These are phyloP conservation scores for Paragyromitra xinjiangensis DNA, from an alignment of 495 filamentous ascomycete genomes.

Conservation along the genomic window DNA sequence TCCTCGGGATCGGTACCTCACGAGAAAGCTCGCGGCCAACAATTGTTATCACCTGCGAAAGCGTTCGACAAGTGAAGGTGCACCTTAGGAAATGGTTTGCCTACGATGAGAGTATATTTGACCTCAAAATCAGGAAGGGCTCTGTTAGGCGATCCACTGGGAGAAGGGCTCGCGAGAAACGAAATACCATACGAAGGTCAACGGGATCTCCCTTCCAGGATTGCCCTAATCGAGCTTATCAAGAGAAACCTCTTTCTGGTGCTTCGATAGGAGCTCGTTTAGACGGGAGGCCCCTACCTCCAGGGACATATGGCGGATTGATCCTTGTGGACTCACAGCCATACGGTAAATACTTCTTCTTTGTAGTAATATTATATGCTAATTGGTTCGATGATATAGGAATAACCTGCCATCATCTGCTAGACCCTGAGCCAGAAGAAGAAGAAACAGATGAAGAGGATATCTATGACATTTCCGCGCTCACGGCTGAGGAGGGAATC, in stretches of 20 bases:
- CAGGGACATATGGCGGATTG: slow-evolving; percentile 88
- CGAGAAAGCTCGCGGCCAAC: slow-evolving; percentile 60
- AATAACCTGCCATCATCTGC: slow-evolving; percentile 95
- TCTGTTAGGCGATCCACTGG: slow-evolving; percentile 59
- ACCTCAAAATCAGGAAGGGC: slow-evolving; percentile 61
- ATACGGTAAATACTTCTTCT: slow-evolving; percentile 62
- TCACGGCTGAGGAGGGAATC: slow-evolving; percentile 63
- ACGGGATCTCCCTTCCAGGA: background rate
- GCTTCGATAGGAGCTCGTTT: slow-evolving; percentile 92
- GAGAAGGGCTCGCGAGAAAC: slow-evolving; percentile 2
- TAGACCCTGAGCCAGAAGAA: slow-evolving; percentile 79
- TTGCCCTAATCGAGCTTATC: slow-evolving; percentile 69
- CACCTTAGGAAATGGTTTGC: slow-evolving; percentile 58
- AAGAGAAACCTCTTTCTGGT: slow-evolving; percentile 79
- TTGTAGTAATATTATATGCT: too few relatives aligned
- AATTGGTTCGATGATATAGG: slow-evolving; percentile 50
- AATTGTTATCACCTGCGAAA: slow-evolving; percentile 62
- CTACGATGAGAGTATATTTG: slow-evolving; percentile 59
- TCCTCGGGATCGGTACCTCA: slow-evolving; percentile 61
- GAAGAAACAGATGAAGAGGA: slow-evolving; percentile 62
- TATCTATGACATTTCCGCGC: slow-evolving; percentile 65
- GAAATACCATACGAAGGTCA: background rate
- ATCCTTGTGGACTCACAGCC: slow-evolving; percentile 82
- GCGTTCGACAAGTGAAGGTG: slow-evolving; percentile 59
- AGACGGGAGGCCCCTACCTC: slow-evolving; percentile 81